phyloP scores from a whole-genome alignment of 2,329 filamentous ascomycete genomes.

The Leptographium radiaticola region DNA sequence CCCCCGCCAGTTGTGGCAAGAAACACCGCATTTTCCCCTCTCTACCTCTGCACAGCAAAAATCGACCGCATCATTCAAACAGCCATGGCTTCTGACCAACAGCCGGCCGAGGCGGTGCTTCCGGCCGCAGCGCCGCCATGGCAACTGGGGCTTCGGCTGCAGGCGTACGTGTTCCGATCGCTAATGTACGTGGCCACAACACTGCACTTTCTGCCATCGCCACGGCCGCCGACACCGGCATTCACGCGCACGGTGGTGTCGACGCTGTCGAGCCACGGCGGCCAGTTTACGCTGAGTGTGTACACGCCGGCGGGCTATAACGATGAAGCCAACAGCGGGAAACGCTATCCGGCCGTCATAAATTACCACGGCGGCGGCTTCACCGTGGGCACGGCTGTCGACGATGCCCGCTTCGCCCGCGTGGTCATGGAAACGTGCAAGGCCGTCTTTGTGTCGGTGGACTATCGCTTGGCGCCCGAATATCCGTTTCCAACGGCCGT shows the following conservation, averaged over 20 bases:
- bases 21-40: too few species aligned
- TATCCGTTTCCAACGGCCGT: slow-evolving; percentile 51
- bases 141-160: slow-evolving; percentile 47
- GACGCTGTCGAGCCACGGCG: slow-evolving; percentile 15
- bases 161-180: slow-evolving; percentile 53
- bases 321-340: not conserved
- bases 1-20: too few species aligned
- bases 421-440: slow-evolving; percentile 32
- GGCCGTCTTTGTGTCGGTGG: slow-evolving; percentile 49
- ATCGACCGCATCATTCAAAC: too few species aligned
- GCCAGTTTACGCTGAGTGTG: not conserved
- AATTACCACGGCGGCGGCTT: slow-evolving; percentile 59
- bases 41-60: too few species aligned
- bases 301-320: not conserved
- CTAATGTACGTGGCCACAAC: slow-evolving; percentile 58
- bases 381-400: slow-evolving; percentile 47
- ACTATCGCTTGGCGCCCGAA: slow-evolving; percentile 55
- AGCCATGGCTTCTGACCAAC: not conserved
- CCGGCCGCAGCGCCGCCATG: slow-evolving; percentile 18
- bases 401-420: slow-evolving; percentile 49
- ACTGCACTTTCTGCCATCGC: slow-evolving; percentile 48
- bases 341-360: slow-evolving; percentile 39
- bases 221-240: slow-evolving; percentile 44
- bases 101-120: not conserved
- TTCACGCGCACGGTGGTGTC: slow-evolving; percentile 45